phyloP scores from a whole-genome alignment of 352 stramenopile genomes.

The Pseudoperonospora humuli region DNA sequence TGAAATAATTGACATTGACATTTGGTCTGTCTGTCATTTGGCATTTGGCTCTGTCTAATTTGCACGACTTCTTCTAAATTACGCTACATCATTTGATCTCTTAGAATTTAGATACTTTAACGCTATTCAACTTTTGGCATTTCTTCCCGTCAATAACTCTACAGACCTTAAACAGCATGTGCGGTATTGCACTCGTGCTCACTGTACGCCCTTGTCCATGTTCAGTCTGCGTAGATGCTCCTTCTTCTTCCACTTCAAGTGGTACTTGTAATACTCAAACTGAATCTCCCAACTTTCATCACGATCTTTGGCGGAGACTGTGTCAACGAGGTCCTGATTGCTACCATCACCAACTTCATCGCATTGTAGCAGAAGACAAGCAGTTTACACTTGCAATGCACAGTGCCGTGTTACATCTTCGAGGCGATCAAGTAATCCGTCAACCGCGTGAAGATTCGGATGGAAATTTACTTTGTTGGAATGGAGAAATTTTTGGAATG shows the following conservation, averaged over 20 bases:
- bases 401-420: constrained; percentile 87
- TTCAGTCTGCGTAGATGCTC: not conserved
- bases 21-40: too few relatives aligned
- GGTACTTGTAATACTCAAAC: not conserved
- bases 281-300: constrained; percentile 10
- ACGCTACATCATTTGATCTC: too few relatives aligned
- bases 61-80: too few relatives aligned
- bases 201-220: not conserved
- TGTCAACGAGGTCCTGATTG: constrained; percentile 27
- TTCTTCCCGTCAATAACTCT: too few relatives aligned
- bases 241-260: not conserved
- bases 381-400: constrained; percentile 45
- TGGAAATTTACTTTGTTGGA: constrained; percentile 86
- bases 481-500: constrained; percentile 87
- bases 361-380: not conserved
- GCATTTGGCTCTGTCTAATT: too few relatives aligned
- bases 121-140: too few relatives aligned
- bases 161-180: too few relatives aligned
- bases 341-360: constrained; percentile 14
- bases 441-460: constrained; percentile 76
- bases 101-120: too few relatives aligned
- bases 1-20: too few relatives aligned
- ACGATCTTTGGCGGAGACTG: constrained; percentile 18
- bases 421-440: constrained; percentile 46
- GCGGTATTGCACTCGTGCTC: constrained; percentile 24